Conservation (phyloP, 2,329 filamentous ascomycete species). For the Cryphonectria carpinicola region DNA sequence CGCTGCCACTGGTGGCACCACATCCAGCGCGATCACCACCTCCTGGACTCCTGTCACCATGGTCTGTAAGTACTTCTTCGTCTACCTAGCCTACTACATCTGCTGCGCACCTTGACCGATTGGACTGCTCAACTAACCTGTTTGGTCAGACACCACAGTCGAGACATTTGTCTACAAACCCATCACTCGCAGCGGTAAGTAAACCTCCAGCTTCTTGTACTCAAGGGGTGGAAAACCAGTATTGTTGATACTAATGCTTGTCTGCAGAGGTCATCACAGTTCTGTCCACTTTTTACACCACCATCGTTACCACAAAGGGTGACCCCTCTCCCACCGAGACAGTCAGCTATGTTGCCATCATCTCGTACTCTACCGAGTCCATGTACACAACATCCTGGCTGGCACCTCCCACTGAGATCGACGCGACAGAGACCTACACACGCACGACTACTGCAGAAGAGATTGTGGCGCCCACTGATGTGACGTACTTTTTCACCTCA, state of each 20-base stretch:
- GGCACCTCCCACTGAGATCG: background rate
- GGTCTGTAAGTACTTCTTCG: background rate
- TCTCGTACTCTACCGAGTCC: background rate
- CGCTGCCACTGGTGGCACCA: too few species aligned
- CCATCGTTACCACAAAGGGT: background rate
- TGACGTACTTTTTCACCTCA: background rate
- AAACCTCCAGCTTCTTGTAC: background rate
- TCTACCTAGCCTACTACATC: background rate
- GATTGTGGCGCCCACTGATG: background rate
- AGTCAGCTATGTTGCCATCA: background rate
- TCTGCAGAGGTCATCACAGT: background rate
- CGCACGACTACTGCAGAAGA: background rate
- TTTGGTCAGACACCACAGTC: background rate
- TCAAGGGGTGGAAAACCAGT: background rate
- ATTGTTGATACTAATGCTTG: background rate
- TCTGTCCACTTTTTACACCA: background rate
- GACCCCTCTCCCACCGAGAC: background rate
- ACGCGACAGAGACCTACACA: background rate
- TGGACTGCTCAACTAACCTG: background rate
- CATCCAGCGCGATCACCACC: background rate
- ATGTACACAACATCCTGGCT: conserved; percentile 4
- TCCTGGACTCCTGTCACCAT: conserved; percentile 7
- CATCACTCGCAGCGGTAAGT: conserved; percentile 4
- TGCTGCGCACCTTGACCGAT: background rate
- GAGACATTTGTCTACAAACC: background rate